Conservation (phyloP, 495 filamentous ascomycete species). For the Lichenothelia convexa region DNA sequence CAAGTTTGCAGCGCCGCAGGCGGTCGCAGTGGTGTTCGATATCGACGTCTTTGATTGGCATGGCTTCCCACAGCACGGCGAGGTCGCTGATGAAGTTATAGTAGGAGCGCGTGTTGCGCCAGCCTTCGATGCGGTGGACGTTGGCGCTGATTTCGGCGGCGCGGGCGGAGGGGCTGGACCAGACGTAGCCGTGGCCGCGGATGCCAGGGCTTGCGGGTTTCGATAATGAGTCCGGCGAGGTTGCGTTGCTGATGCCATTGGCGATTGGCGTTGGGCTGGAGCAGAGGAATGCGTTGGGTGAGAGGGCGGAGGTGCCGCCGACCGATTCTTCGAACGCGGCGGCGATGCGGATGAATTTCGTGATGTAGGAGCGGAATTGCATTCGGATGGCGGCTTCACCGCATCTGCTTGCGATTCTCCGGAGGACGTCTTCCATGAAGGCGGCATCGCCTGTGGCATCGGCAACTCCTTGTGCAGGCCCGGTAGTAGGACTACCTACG, state of each 20-base stretch:
- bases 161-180: conserved; percentile 65
- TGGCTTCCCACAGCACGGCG: conserved; percentile 43
- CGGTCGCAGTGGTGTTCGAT: conserved; percentile 84
- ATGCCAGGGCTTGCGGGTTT: neutral
- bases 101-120: conserved; percentile 86
- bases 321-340: conserved; percentile 92
- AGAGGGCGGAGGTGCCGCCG: conserved; percentile 72
- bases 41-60: conserved; percentile 69
- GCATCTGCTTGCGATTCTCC: conserved; percentile 66
- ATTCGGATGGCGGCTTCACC: conserved; percentile 79
- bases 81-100: conserved; percentile 83
- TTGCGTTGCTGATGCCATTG: neutral
- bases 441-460: conserved; percentile 77
- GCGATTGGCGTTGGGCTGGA: conserved; percentile 1
- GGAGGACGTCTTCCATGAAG: conserved; percentile 74
- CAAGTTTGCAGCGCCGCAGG: conserved; percentile 58
- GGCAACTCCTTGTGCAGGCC: conserved; percentile 9
- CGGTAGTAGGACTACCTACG: neutral
- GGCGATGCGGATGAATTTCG: conserved; percentile 77
- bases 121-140: conserved; percentile 82
- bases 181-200: conserved; percentile 84
- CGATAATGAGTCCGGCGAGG: conserved; percentile 41
- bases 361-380: conserved; percentile 79
- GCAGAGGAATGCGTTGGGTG: neutral
- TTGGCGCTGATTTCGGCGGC: conserved; percentile 74